Percentiles rank a stretch among this genome's conserved stretches.
Conservation (phyloP, 495 filamentous ascomycete species). For the Hyaloscypha hepaticicola region DNA sequence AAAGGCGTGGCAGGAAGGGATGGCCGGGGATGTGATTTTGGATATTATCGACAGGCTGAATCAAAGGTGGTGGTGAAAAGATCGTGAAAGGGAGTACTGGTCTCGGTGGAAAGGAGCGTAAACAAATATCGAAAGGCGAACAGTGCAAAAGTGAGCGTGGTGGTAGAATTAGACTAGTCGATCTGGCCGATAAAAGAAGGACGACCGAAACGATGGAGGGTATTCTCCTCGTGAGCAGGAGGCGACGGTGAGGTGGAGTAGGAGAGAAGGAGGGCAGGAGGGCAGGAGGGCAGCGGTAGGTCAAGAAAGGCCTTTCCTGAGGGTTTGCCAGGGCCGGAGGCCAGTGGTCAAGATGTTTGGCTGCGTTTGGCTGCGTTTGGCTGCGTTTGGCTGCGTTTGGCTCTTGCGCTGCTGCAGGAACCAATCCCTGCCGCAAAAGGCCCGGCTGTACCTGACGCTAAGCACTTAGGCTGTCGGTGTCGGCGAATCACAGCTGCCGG, state of each 20-base stretch:
- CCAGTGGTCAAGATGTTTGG: background rate
- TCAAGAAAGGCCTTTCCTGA: background rate
- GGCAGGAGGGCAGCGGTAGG: conserved; percentile 1
- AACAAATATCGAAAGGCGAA: conserved; percentile 4
- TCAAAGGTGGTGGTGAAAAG: conserved; percentile 1
- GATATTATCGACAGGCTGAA: conserved; percentile 15
- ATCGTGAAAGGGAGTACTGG: background rate
- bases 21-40: background rate
- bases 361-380: background rate
- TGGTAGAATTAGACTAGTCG: background rate
- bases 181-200: conserved; percentile 30
- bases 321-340: background rate
- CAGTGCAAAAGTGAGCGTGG: conserved; percentile 15
- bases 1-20: background rate
- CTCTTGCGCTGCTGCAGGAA: background rate
- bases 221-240: background rate
- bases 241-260: conserved; percentile 7
- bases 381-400: background rate
- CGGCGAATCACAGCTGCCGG: too few relatives aligned
- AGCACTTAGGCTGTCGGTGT: too few relatives aligned
- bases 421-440: background rate
- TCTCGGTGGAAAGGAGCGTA: background rate
- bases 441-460: background rate
- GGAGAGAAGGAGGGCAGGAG: background rate
- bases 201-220: conserved; percentile 12